Percentiles rank a stretch among this genome's conserved stretches.
These are phyloP conservation scores for Paraglomus occultum DNA, from an alignment of 192 early-diverging fungal species.

Conservation along the genomic window DNA sequence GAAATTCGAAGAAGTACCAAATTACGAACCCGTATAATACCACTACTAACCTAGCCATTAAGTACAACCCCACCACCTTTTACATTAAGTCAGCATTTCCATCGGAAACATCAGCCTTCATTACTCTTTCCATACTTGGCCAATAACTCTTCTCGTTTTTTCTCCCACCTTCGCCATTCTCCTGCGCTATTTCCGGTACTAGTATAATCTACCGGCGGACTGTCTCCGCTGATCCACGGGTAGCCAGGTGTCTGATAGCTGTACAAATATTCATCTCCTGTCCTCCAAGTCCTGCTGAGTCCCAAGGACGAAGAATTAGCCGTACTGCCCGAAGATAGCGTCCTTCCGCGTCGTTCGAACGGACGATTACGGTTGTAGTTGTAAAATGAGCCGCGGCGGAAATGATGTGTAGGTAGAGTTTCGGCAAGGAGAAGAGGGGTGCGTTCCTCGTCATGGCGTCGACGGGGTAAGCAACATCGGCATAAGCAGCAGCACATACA, in stretches of 20 bases:
- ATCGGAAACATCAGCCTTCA: neutral
- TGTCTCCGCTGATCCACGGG: conserved; percentile 17
- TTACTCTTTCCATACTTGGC: conserved; percentile 29
- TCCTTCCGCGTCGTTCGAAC: conserved; percentile 26
- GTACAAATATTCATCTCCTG: conserved; percentile 30
- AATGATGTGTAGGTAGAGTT: conserved; percentile 25
- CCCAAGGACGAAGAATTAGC: neutral
- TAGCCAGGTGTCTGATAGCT: neutral
- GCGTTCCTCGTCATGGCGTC: conserved; percentile 20
- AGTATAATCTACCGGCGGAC: conserved; percentile 13
- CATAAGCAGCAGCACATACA: conserved; percentile 30
- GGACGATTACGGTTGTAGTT: conserved; percentile 31
- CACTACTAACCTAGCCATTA: too few relatives aligned
- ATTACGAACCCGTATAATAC: too few relatives aligned
- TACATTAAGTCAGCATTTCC: too few relatives aligned
- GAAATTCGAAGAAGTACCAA: too few relatives aligned
- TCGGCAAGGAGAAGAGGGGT: conserved; percentile 7
- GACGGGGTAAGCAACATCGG: conserved; percentile 12
- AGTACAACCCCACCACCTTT: too few relatives aligned
- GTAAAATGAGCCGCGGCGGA: conserved; percentile 26
- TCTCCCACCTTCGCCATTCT: conserved; percentile 30
- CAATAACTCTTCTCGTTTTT: conserved; percentile 31
- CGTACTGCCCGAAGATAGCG: conserved; percentile 13
- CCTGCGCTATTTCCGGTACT: conserved; percentile 3
- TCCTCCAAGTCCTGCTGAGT: conserved; percentile 26